Percentiles rank a stretch among this genome's conserved stretches.
phyloP scores from a whole-genome alignment of 2,329 filamentous ascomycete species.

The Coniochaeta prunicola region DNA sequence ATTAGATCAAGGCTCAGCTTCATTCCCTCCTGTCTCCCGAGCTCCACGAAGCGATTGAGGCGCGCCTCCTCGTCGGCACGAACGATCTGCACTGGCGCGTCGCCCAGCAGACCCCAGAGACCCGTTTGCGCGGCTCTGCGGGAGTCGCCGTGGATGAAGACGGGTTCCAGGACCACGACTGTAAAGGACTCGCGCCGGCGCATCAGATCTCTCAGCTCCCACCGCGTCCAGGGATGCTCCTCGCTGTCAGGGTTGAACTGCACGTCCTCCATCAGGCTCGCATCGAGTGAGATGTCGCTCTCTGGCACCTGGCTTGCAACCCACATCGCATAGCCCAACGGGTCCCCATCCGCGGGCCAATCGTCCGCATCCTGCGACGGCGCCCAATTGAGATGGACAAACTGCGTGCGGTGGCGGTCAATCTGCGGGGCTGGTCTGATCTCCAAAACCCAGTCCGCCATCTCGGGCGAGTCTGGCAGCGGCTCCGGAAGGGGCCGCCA shows the following conservation, averaged over 20 bases:
- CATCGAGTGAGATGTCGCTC: neutral
- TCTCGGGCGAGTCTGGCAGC: neutral
- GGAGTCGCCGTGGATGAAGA: neutral
- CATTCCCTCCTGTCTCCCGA: neutral
- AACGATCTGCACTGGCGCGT: neutral
- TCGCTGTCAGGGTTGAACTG: neutral
- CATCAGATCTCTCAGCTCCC: neutral
- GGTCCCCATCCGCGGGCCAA: neutral
- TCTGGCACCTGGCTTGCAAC: neutral
- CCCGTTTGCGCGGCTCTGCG: neutral
- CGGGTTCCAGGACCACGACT: neutral
- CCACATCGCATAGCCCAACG: neutral
- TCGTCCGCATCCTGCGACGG: neutral
- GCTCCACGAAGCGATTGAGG: neutral
- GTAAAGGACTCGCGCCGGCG: neutral
- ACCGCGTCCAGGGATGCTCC: neutral
- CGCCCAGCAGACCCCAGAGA: neutral
- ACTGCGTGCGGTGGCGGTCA: neutral
- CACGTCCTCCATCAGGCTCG: neutral
- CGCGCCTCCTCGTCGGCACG: neutral
- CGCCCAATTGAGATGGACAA: neutral
- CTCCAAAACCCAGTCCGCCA: neutral
- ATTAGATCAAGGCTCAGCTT: neutral
- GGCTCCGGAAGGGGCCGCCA: neutral
- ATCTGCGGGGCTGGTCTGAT: neutral